phyloP scores from a whole-genome alignment of 2,329 filamentous ascomycete genomes.

The Fusarium transvaalense region DNA sequence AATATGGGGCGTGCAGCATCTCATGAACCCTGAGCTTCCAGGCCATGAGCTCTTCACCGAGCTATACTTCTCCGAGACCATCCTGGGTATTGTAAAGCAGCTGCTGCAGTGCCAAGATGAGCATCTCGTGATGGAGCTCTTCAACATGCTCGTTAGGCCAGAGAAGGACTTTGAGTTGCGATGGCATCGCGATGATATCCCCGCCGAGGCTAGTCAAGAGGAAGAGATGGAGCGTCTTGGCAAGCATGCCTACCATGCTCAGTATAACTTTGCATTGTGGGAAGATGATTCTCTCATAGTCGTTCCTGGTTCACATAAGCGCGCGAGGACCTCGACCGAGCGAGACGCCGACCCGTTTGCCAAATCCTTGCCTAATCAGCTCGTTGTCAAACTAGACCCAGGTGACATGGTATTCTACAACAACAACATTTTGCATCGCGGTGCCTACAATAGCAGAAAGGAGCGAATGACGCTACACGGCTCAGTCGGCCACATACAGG shows the following conservation, averaged over 20 bases:
- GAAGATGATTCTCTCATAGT: conserved; percentile 80
- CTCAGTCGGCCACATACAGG: conserved; percentile 72
- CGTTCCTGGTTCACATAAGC: conserved; percentile 79
- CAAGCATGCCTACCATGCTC: conserved; percentile 77
- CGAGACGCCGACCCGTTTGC: conserved; percentile 75
- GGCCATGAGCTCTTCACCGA: conserved; percentile 71
- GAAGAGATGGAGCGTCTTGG: conserved; percentile 74
- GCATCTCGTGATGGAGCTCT: conserved; percentile 85
- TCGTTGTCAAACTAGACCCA: conserved; percentile 73
- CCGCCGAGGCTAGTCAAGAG: conserved; percentile 71
- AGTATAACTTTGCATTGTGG: conserved; percentile 88
- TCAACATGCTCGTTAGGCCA: conserved; percentile 85
- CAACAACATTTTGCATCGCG: conserved; percentile 86
- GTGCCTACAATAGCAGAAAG: conserved; percentile 69
- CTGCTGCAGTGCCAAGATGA: conserved; percentile 70
- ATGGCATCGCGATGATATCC: conserved; percentile 90
- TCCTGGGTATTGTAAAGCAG: conserved; percentile 73
- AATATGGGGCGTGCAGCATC: conserved; percentile 91
- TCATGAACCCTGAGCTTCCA: conserved; percentile 79
- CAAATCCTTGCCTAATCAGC: conserved; percentile 69
- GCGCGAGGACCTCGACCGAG: conserved; percentile 78
- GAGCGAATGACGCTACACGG: conserved; percentile 81
- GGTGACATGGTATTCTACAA: conserved; percentile 91
- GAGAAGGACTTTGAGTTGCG: conserved; percentile 77
- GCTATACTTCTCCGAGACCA: conserved; percentile 77